These are phyloP conservation scores for Pseudopithomyces maydicus DNA, from an alignment of 2,329 filamentous ascomycete genomes.

Conservation along the genomic window DNA sequence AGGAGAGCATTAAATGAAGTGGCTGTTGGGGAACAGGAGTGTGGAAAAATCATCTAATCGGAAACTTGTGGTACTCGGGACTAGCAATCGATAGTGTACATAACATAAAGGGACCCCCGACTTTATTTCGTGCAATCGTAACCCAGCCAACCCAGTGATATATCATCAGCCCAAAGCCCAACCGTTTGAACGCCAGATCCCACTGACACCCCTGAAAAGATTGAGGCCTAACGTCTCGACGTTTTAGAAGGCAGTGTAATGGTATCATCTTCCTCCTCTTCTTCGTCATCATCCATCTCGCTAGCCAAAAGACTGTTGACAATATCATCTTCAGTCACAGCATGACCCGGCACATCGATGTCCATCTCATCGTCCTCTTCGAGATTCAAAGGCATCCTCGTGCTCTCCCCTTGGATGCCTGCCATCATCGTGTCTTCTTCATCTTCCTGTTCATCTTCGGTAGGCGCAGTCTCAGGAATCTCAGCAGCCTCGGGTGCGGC, in stretches of 20 bases:
- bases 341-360: slow-evolving; percentile 15
- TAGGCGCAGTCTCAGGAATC: slow-evolving; percentile 19
- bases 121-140: no score
- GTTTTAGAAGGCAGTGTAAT: neutral
- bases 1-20: neutral
- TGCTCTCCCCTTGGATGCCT: slow-evolving; percentile 41
- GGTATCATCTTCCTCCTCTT: slow-evolving; percentile 1
- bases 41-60: no score
- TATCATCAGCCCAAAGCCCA: neutral
- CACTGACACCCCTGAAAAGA: neutral
- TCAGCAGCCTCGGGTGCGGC: slow-evolving; percentile 19
- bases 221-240: neutral
- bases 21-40: no score
- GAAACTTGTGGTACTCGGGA: no score
- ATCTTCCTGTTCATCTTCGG: slow-evolving; percentile 19
- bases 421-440: slow-evolving; percentile 42
- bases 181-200: neutral
- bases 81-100: no score
- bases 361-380: slow-evolving; percentile 30
- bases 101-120: no score
- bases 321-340: slow-evolving; percentile 40
- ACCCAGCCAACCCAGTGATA: no score
- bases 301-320: slow-evolving; percentile 39
- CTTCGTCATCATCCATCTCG: slow-evolving; percentile 19
- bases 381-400: slow-evolving; percentile 37